Base-by-base conservation (phyloP, 2,329 filamentous ascomycete species). In the Eutypa lata region DNA sequence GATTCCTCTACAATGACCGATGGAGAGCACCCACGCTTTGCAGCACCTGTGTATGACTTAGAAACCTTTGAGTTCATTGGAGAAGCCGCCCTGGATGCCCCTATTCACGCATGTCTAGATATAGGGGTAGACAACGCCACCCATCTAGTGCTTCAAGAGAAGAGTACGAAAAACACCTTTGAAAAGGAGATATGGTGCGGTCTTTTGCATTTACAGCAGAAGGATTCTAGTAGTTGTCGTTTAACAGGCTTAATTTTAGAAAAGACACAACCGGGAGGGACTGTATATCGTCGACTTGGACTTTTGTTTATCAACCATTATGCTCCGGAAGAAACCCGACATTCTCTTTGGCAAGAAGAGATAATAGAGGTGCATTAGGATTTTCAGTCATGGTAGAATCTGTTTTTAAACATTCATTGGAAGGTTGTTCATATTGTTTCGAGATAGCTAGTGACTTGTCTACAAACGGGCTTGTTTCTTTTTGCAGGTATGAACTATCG, bases 1-100 rank as follows among this genome's bases (percentile, higher is more conserved):
- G 44, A 37, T 18, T 28, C 38, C 14, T 13, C 4, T 10, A 52
- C 28, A 26, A 52, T 54, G 52, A 49, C 38, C 11, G 46, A 16
- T 24, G 45, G 49, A 18, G 52, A 54, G 21, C 49, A 54, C n/a
- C 52, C 52, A 6, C 52, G 52, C 14, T 54, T 51, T 13, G 21
- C 52, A n/a, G 52, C 52, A 22, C 45, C 31, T 16, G 31, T 49
- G n/a, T 40, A 24, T 38, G 46, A 49, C 13, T 21, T 24, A 6
- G 45, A 26, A 16, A 51, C 52, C 14, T n/a, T 14, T 3, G 35
- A 35, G 7, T 45, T 52, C 8, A 35, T 52, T 14, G 52, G 52
- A 11, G 52, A 54, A 46, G 52, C 45, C 40, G 52, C 52, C 19
- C 16, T 54, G 14, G 52, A 54, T 13, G 28, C 48, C 5, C 38